Conservation (phyloP, 1,284 basidiomycete species). For the Caloboletus inedulis region DNA sequence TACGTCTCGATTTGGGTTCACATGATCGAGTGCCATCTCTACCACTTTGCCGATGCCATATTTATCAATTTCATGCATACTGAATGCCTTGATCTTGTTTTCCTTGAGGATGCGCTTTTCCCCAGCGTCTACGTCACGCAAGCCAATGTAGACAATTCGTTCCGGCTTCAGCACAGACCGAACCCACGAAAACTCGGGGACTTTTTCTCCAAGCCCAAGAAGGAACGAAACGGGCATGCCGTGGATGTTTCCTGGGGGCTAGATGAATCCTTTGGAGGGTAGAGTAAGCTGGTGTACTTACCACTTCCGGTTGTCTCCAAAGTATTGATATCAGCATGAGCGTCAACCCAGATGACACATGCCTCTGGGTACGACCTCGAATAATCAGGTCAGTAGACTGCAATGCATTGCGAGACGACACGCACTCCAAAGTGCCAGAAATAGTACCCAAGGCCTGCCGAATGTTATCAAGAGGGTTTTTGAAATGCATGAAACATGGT, state of each 20-base stretch:
- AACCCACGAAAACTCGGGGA: conserved; percentile 78
- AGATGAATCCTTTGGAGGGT: conserved; percentile 3
- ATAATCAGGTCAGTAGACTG: conserved; percentile 12
- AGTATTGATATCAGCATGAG: conserved; percentile 96
- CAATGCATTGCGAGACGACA: neutral
- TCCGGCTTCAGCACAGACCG: conserved; percentile 70
- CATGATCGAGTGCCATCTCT: conserved; percentile 92
- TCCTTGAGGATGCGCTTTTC: conserved; percentile 89
- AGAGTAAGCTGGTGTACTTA: conserved; percentile 25
- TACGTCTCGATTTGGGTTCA: conserved; percentile 79
- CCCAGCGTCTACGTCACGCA: conserved; percentile 89
- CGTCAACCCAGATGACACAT: conserved; percentile 93
- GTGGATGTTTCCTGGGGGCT: conserved; percentile 80
- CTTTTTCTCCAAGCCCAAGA: conserved; percentile 60
- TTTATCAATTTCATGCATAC: conserved; percentile 98
- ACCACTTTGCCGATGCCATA: conserved; percentile 95
- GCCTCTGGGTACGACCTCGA: conserved; percentile 65
- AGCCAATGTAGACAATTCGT: conserved; percentile 89
- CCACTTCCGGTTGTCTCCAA: conserved; percentile 80
- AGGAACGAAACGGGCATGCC: conserved; percentile 98
- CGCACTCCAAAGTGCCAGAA: conserved; percentile 74
- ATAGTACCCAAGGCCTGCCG: conserved; percentile 88
- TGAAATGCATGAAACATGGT: conserved; percentile 6
- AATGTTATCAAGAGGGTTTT: conserved; percentile 1
- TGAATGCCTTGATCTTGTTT: conserved; percentile 89